Conservation (phyloP, 148 eudicot genomes). For the Camellia japonica region DNA sequence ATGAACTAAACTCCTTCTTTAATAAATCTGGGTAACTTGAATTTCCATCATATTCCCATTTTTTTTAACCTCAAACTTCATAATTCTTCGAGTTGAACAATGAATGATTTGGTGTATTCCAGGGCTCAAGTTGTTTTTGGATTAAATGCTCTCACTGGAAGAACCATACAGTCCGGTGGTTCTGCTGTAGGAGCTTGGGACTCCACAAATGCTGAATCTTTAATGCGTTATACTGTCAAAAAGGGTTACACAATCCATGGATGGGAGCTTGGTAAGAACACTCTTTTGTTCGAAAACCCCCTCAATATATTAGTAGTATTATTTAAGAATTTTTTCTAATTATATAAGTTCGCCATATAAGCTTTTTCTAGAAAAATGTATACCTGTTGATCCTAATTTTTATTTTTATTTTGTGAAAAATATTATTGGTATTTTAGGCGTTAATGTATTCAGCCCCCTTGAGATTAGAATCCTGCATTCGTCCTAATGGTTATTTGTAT, state of each 20-base stretch:
- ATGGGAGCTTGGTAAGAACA: slow-evolving; percentile 80
- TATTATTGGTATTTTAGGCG: no score
- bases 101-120: slow-evolving; percentile 14
- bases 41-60: background rate
- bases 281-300: background rate
- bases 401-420: no score
- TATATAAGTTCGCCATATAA: background rate
- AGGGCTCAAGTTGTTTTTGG: slow-evolving; percentile 79
- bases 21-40: slow-evolving; percentile 52
- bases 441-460: no score
- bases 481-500: no score
- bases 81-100: background rate
- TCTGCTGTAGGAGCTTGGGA: slow-evolving; percentile 75
- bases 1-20: slow-evolving; percentile 71
- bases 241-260: slow-evolving; percentile 65
- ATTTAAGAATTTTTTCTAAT: background rate
- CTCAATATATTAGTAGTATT: background rate
- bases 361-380: background rate
- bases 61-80: background rate
- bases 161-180: slow-evolving; percentile 37
- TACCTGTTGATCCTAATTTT: no score
- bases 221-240: slow-evolving; percentile 65
- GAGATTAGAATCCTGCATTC: no score
- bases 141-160: slow-evolving; percentile 81
- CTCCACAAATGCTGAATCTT: slow-evolving; percentile 66